These are phyloP conservation scores for Ophiocordyceps unilateralis DNA, from an alignment of 2,329 filamentous ascomycete species.

Conservation along the genomic window DNA sequence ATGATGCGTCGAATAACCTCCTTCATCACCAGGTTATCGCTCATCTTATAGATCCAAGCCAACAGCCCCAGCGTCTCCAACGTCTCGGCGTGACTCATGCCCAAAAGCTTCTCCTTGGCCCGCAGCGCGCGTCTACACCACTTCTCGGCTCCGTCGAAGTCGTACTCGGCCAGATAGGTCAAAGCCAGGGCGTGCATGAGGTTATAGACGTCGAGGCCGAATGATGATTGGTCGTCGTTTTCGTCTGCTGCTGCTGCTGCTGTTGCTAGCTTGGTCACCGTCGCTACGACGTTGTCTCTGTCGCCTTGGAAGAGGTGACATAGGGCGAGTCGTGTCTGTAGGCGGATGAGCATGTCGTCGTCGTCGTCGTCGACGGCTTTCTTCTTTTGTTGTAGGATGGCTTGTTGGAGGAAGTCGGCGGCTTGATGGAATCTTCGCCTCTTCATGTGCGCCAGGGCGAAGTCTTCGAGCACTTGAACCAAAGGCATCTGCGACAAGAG, in stretches of 20 bases:
- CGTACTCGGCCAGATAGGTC: background rate
- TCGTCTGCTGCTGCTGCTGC: too few species aligned
- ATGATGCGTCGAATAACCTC: background rate
- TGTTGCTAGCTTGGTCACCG: background rate
- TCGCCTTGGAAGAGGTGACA: background rate
- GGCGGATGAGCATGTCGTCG: background rate
- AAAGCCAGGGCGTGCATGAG: background rate
- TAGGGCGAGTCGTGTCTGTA: background rate
- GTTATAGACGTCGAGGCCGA: background rate
- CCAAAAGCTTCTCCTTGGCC: background rate
- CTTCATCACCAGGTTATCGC: background rate
- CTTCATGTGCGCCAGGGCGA: background rate
- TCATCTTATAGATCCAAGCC: background rate
- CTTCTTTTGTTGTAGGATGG: background rate
- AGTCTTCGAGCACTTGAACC: background rate
- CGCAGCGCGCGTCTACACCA: background rate
- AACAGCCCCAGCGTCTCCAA: background rate
- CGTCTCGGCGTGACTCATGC: background rate
- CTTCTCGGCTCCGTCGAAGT: background rate
- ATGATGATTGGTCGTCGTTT: background rate
- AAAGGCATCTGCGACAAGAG: background rate
- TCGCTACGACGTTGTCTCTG: background rate
- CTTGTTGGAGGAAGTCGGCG: background rate
- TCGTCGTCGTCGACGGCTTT: background rate
- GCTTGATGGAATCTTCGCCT: background rate